These are phyloP conservation scores for Auricularia sp. DNA, from an alignment of 768 basidiomycete genomes.

Conservation along the genomic window DNA sequence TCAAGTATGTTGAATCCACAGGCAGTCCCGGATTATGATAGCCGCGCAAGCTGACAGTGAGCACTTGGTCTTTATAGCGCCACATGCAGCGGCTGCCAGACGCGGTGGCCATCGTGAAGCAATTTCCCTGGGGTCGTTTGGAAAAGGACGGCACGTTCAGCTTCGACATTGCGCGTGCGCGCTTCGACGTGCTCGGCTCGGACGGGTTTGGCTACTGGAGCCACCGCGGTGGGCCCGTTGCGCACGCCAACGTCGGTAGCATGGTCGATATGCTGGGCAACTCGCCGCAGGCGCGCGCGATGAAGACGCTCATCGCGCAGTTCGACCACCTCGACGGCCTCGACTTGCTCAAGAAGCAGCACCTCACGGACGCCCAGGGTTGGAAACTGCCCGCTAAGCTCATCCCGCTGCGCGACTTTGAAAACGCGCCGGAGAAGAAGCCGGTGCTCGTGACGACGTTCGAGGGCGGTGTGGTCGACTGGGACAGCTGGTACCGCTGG, in stretches of 20 bases:
- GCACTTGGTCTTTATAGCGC: background rate
- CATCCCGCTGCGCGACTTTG: background rate
- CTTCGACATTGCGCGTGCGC: conserved; percentile 25
- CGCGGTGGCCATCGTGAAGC: conserved; percentile 24
- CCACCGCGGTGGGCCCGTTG: background rate
- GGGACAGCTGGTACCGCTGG: conserved; percentile 6
- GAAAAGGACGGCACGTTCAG: conserved; percentile 33
- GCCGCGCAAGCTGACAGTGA: background rate
- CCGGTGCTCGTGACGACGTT: background rate
- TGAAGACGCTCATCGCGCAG: background rate
- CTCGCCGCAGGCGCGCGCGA: background rate
- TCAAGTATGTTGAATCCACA: background rate
- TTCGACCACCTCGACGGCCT: background rate
- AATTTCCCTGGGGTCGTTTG: conserved; percentile 35
- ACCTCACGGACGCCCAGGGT: background rate
- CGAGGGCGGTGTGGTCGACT: background rate
- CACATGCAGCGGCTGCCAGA: conserved; percentile 29
- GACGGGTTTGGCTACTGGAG: conserved; percentile 3
- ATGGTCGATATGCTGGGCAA: background rate
- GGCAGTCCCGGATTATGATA: too few relatives aligned
- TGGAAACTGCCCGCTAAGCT: background rate
- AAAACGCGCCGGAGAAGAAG: background rate
- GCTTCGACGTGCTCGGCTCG: conserved; percentile 29
- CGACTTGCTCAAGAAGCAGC: background rate
- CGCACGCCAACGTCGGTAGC: background rate